Base-by-base conservation (phyloP, 345 rosid species). In the Tarenaya hassleriana region DNA sequence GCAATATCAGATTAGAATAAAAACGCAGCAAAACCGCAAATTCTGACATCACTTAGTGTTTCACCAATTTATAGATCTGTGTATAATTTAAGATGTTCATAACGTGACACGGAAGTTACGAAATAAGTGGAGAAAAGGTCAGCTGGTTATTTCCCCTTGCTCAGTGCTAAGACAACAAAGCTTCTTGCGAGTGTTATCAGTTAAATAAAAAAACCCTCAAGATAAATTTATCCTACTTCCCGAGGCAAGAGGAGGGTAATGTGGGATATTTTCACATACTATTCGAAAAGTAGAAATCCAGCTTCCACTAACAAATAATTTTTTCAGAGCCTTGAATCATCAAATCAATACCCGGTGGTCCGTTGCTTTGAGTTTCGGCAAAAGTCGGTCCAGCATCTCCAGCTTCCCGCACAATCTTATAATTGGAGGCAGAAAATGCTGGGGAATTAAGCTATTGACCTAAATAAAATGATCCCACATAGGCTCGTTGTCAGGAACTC, bases 341-440 rank as follows among this genome's bases (percentile, higher is more conserved):
- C 50, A 51, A 21, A 44, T 43, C 37, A 75, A 60, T 77, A 88
- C 97, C 86, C 97, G 81, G 64, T 88, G 97, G 62, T 84, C 97
- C 20, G 97, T 75, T 47, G 95, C 97, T 75, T 80, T 84, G 56
- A 88, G 77, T 64, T 88, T 84, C 33, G 97, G 97, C 35, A 88
- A 81, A 61, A 88, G 66, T 17, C 95, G 73, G 74, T 88, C 97
- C 49, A 88, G 58, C 97, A 88, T 88, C 84, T 88, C 97, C 69
- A 88, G 97, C 84, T 88, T 88, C 59, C 97, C 95, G 55, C 97
- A 88, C 38, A 78, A 83, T 58, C 97, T 80, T 55, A 88, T 20
- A 49, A 85, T 69, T 50, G 95, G 70, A 45, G 83, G 95, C 68
- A 88, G 81, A 79, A 74, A 88, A 75, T 88, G 95, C 64, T 57